Evolutionary conservation across 2,329 filamentous ascomycete species (phyloP), one percentile per base, ranked within the genome.

Genomic region (Paraphaeosphaeria minitans): DNA sequence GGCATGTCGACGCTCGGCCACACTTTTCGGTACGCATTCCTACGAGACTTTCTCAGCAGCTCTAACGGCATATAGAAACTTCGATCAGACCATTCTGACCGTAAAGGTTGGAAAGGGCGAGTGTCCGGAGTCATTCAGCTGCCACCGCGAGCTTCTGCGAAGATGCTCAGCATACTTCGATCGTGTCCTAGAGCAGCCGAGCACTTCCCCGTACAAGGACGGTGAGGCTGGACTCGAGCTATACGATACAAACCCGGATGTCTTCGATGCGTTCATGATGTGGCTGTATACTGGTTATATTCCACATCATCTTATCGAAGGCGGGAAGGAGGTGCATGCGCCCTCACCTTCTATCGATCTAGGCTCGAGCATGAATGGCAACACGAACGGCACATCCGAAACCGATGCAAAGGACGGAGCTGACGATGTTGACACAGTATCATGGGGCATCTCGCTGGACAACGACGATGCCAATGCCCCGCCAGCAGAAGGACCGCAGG

Each of bases 241-340:
- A 8, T 67, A 73, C 9, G 71, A 75, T 35, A 72, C 70, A 4
- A 70, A 62, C 47, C 70, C 73, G n/a, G 73, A 75, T 54, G 72
- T 75, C n/a, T 75, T 75, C 48, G 73, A 75, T 58, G 69, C 71
- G 8, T 75, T 75, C 55, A 73, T 75, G 72, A 63, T 75, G 55
- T 75, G 73, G 73, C 58, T 75, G 24, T 53, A 75, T 55, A 75
- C 73, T 7, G 73, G 73, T 9, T 70, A 71, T 51, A 73, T 75
- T 22, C 73, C 73, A 6, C 73, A 75, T 24, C 73, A 75, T 64
- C 66, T 75, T 6, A 74, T 75, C 47, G 73, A 75, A 57, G 73
- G 73, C 7, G 67, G 70, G 2, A 75, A 74, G 49, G 73, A 75
- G 48, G 55, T 71, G 9, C 66, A 70, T 22, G 61, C 70, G 9